Evolutionary conservation across 805 yeast species (phyloP).

Genomic region (Wickerhamomyces silvicola): DNA sequence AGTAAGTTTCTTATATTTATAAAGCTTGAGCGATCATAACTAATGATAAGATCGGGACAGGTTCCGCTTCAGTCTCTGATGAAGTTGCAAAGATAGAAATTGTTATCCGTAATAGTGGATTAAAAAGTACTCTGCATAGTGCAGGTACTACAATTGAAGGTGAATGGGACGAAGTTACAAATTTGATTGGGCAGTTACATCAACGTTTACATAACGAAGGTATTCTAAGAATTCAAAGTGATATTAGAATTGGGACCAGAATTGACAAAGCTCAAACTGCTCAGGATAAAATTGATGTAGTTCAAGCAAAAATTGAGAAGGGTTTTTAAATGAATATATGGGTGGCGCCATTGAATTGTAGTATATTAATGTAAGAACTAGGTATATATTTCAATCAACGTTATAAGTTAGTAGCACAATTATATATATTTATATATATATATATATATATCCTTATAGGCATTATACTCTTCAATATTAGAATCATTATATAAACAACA

Average conservation of each 20-base stretch:
- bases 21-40: too few relatives aligned
- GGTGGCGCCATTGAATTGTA: too few relatives aligned
- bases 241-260: conserved; percentile 82
- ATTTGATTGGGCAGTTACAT: conserved; percentile 71
- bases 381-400: too few relatives aligned
- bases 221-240: conserved; percentile 74
- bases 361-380: too few relatives aligned
- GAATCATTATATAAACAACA: too few relatives aligned
- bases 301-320: conserved; percentile 41
- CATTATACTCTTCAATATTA: too few relatives aligned
- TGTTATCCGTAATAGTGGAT: conserved; percentile 52
- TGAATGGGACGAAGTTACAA: conserved; percentile 87
- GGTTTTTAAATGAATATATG: too few relatives aligned
- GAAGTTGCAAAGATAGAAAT: conserved; percentile 69
- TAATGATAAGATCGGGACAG: conserved; percentile 85
- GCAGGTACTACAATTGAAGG: conserved; percentile 93
- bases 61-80: conserved; percentile 70
- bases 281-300: conserved; percentile 63
- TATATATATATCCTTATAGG: too few relatives aligned
- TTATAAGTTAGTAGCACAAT: too few relatives aligned
- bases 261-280: conserved; percentile 69
- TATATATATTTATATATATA: too few relatives aligned
- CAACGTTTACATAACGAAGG: conserved; percentile 66
- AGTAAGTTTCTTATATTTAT: too few relatives aligned
- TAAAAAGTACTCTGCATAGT: conserved; percentile 71